These are phyloP conservation scores for Babjeviella inositovora DNA, from an alignment of 805 yeast species.

Conservation along the genomic window DNA sequence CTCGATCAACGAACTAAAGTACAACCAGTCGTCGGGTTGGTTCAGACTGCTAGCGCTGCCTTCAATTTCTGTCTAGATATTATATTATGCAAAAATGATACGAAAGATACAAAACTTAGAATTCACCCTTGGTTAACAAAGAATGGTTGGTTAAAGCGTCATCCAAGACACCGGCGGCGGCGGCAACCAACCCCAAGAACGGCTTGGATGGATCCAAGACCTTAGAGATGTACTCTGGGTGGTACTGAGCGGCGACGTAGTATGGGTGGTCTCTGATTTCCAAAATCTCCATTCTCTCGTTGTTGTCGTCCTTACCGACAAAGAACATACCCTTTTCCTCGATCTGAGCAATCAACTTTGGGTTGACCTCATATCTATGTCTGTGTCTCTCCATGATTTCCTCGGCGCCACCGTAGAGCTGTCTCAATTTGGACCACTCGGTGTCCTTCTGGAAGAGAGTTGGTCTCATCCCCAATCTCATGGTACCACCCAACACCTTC, in stretches of 20 bases:
- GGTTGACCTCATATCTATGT: slow-evolving; percentile 96
- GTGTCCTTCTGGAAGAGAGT: slow-evolving; percentile 62
- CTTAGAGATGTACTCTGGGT: slow-evolving; percentile 94
- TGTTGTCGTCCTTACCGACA: slow-evolving; percentile 87
- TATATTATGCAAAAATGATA: too few relatives aligned
- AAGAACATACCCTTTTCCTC: slow-evolving; percentile 73
- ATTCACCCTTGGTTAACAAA: slow-evolving; percentile 24
- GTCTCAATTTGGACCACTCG: slow-evolving; percentile 55
- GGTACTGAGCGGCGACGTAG: slow-evolving; percentile 93
- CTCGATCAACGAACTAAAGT: too few relatives aligned
- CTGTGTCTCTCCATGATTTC: slow-evolving; percentile 88
- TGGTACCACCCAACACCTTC: slow-evolving; percentile 93
- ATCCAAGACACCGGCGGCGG: slow-evolving; percentile 73
- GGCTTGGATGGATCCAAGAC: slow-evolving; percentile 96
- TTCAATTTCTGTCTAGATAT: too few relatives aligned
- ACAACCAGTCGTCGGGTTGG: too few relatives aligned
- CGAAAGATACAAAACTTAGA: slow-evolving; percentile 11
- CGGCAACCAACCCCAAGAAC: slow-evolving; percentile 90
- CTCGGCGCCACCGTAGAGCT: slow-evolving; percentile 58
- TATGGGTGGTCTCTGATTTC: slow-evolving; percentile 82
- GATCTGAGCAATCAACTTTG: slow-evolving; percentile 51
- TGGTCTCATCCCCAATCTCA: slow-evolving; percentile 93
- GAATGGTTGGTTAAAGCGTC: slow-evolving; percentile 33
- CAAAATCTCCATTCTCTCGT: slow-evolving; percentile 84
- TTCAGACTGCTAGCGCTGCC: too few relatives aligned